These are phyloP conservation scores for Daldinia eschscholtzii DNA, from an alignment of 2,329 filamentous ascomycete genomes.

Conservation along the genomic window DNA sequence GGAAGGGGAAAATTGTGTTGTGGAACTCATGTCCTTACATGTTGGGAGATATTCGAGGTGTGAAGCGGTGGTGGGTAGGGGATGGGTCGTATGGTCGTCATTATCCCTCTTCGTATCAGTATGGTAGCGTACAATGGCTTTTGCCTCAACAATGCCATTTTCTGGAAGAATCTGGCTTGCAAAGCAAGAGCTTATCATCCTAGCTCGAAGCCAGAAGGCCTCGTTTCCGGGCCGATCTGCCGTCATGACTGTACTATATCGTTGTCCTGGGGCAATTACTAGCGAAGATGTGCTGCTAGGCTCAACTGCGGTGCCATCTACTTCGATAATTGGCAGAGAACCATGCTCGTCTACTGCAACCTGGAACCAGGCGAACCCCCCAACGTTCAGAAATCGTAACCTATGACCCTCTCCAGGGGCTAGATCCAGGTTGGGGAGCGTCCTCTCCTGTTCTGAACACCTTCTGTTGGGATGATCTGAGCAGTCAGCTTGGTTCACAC, in stretches of 20 bases:
- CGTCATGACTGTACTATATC: conserved; percentile 75
- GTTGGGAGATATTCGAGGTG: conserved; percentile 54
- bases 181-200: conserved; percentile 72
- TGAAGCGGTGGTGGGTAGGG: conserved; percentile 56
- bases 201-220: conserved; percentile 74
- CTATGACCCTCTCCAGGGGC: conserved; percentile 71
- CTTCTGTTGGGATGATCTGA: conserved; percentile 54
- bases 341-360: conserved; percentile 76
- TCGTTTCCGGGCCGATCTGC: conserved; percentile 66
- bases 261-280: conserved; percentile 76
- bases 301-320: conserved; percentile 76
- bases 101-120: conserved; percentile 22
- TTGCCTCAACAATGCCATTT: conserved; percentile 60
- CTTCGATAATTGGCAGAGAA: conserved; percentile 69
- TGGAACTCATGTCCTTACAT: conserved; percentile 65
- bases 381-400: conserved; percentile 76
- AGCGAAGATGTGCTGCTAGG: conserved; percentile 70
- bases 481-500: conserved; percentile 58
- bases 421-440: conserved; percentile 60
- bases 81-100: conserved; percentile 30
- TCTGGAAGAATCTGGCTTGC: conserved; percentile 62
- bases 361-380: conserved; percentile 79
- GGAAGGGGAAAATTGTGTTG: conserved; percentile 59
- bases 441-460: conserved; percentile 59
- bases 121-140: conserved; percentile 63